phyloP scores from a whole-genome alignment of 495 filamentous ascomycete species.

The Neurospora terricola region DNA sequence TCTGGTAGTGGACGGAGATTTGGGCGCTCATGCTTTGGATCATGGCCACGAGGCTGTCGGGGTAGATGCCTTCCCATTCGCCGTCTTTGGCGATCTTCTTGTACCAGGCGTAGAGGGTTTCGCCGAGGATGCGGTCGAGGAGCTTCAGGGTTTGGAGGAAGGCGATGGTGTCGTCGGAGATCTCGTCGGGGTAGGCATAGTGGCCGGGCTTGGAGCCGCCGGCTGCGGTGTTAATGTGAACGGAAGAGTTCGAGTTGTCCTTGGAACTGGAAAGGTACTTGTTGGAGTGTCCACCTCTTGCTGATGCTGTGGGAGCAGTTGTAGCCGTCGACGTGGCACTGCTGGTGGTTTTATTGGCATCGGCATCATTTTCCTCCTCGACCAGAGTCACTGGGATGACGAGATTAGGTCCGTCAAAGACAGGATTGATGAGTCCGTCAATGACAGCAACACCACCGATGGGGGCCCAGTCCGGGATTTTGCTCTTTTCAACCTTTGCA shows the following conservation, averaged over 20 bases:
- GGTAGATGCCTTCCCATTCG: conserved; percentile 27
- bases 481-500: conserved; percentile 22
- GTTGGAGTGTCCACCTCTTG: background rate
- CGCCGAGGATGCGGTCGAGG: conserved; percentile 26
- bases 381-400: background rate
- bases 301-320: background rate
- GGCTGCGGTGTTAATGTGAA: conserved; percentile 22
- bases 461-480: conserved; percentile 26
- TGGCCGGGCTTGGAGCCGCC: conserved; percentile 26
- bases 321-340: background rate
- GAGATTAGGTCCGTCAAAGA: conserved; percentile 12
- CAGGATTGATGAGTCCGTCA: conserved; percentile 21
- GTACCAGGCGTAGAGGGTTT: conserved; percentile 23
- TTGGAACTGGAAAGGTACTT: background rate
- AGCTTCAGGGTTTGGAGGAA: conserved; percentile 19
- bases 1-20: conserved; percentile 24
- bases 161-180: conserved; percentile 17
- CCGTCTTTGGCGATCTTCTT: conserved; percentile 15
- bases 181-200: conserved; percentile 23
- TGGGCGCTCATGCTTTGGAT: conserved; percentile 29
- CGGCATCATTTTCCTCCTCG: background rate
- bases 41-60: conserved; percentile 21
- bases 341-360: background rate
- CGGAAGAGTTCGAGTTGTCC: conserved; percentile 6
- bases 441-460: conserved; percentile 26